A percentile compares a stretch with the other conserved stretches of the same genome.
Evolutionary conservation across 2,329 filamentous ascomycete genomes (phyloP).

Genomic region (Thielaviopsis euricoi): DNA sequence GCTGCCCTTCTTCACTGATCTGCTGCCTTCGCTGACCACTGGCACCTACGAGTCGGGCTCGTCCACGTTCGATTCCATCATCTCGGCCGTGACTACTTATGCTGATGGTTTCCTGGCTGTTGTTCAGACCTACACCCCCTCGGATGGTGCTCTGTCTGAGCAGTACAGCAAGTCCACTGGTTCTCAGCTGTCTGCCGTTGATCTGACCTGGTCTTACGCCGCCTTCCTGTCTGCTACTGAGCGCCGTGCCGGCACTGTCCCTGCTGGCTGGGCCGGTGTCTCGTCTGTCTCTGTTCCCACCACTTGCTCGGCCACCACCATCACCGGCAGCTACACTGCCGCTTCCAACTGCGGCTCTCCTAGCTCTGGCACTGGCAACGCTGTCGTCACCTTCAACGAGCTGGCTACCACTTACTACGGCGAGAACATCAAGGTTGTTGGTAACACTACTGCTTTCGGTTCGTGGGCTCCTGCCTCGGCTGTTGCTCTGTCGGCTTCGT

Average conservation of each 20-base stretch:
- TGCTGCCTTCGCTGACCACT: conserved; percentile 37
- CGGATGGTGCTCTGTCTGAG: conserved; percentile 49
- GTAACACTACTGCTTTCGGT: conserved; percentile 42
- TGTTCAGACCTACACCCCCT: conserved; percentile 43
- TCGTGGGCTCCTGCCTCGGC: conserved; percentile 41
- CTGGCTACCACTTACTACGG: conserved; percentile 40
- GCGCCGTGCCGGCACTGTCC: conserved; percentile 37
- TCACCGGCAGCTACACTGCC: conserved; percentile 31
- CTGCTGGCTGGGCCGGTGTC: conserved; percentile 37
- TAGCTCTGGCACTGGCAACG: conserved; percentile 12
- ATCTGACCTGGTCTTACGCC: conserved; percentile 61
- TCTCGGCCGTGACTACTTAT: conserved; percentile 38
- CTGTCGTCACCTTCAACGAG: conserved; percentile 42
- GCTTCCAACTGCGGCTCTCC: conserved; percentile 17
- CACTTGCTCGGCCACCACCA: conserved; percentile 29
- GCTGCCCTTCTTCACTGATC: conserved; percentile 53
- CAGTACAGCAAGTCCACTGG: conserved; percentile 43
- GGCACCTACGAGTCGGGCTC: conserved; percentile 43
- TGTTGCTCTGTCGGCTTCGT: conserved; percentile 36
- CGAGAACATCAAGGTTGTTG: conserved; percentile 48
- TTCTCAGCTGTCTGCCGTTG: conserved; percentile 41
- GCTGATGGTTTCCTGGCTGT: conserved; percentile 46
- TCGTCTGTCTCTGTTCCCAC: conserved; percentile 30
- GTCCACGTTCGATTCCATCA: conserved; percentile 34
- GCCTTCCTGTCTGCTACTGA: conserved; percentile 48